phyloP scores from a whole-genome alignment of 768 basidiomycete species.

The Peribolospora kevripleyi region DNA sequence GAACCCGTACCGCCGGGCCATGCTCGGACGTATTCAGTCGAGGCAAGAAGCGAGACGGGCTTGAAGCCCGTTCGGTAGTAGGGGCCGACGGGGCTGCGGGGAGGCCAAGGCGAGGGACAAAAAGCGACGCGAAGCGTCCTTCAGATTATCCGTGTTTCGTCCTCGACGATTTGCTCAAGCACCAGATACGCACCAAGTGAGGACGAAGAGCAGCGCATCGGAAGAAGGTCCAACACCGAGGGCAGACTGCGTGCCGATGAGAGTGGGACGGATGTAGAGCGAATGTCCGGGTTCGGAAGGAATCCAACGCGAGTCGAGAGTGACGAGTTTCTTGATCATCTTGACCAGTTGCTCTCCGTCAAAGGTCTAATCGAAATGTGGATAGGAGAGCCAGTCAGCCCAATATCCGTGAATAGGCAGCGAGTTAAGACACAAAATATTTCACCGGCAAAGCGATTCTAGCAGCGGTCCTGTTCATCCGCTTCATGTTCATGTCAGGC shows the following conservation, averaged over 20 bases:
- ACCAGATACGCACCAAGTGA: conserved; percentile 19
- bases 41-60: conserved; percentile 35
- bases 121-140: background rate
- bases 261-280: conserved; percentile 65
- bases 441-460: conserved; percentile 22
- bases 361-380: conserved; percentile 30
- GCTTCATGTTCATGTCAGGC: conserved; percentile 81
- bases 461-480: conserved; percentile 65
- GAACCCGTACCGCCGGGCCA: conserved; percentile 56
- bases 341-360: conserved; percentile 46
- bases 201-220: conserved; percentile 63
- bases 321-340: conserved; percentile 65
- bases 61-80: conserved; percentile 31
- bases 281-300: conserved; percentile 69
- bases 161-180: too few species aligned
- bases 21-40: conserved; percentile 59
- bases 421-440: background rate
- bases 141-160: too few species aligned
- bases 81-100: conserved; percentile 26
- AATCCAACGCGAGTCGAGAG: conserved; percentile 70
- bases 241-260: conserved; percentile 29
- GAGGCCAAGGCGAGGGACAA: conserved; percentile 20
- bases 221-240: conserved; percentile 46
- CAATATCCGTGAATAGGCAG: background rate
- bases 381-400: background rate